Evolutionary conservation across 306 rosid species (phyloP).

Genomic region (Citrullus amarus): DNA sequence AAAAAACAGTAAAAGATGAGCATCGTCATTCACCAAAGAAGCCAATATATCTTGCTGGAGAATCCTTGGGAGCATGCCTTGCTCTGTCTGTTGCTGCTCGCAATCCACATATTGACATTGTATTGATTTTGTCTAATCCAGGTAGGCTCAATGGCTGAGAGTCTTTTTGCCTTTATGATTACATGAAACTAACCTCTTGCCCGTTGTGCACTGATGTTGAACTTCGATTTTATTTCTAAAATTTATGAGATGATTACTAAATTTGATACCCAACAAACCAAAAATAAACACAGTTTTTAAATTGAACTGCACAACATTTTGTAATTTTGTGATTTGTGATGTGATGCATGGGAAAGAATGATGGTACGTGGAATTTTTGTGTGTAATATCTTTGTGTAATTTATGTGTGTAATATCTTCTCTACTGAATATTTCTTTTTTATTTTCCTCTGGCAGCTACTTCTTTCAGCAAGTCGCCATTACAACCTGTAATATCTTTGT

Average conservation of each 20-base stretch:
- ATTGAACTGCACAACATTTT: neutral
- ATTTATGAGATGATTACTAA: neutral
- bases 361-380: neutral
- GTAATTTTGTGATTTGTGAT: constrained; percentile 1
- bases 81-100: constrained; percentile 76
- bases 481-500: constrained; percentile 36
- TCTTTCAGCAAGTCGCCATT: constrained; percentile 57
- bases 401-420: neutral
- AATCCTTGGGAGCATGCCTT: constrained; percentile 79
- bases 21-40: constrained; percentile 38
- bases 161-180: neutral
- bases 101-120: constrained; percentile 70
- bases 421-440: neutral
- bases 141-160: constrained; percentile 22
- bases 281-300: neutral
- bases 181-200: neutral
- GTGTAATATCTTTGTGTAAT: neutral
- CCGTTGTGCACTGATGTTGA: neutral
- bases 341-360: neutral
- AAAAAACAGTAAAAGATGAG: constrained; percentile 43
- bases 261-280: neutral
- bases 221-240: neutral
- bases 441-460: constrained; percentile 41
- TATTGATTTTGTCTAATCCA: constrained; percentile 72
- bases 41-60: constrained; percentile 84